phyloP scores from a whole-genome alignment of 192 early-diverging fungal species.

The Linnemannia exigua region DNA sequence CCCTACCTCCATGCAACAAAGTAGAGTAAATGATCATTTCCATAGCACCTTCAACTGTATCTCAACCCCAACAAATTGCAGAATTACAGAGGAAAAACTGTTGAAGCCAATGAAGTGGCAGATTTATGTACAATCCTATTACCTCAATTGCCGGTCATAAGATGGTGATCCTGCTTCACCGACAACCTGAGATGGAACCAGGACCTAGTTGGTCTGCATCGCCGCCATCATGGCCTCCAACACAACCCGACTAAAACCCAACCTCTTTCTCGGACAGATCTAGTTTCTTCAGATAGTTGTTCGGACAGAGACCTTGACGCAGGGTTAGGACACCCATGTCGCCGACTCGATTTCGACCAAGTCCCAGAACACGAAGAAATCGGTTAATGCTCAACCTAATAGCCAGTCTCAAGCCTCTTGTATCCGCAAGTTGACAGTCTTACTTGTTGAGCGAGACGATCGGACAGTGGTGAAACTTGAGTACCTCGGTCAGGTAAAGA shows the following conservation, averaged over 20 bases:
- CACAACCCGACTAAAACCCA: slow-evolving; percentile 29
- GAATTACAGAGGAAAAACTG: too few relatives aligned
- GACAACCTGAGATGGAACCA: slow-evolving; percentile 28
- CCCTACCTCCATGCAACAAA: too few relatives aligned
- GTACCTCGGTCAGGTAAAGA: slow-evolving; percentile 43
- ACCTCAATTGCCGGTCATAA: neutral
- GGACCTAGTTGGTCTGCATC: slow-evolving; percentile 34
- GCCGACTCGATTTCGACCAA: slow-evolving; percentile 44
- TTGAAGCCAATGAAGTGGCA: neutral
- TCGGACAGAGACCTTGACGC: slow-evolving; percentile 33
- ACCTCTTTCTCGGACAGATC: slow-evolving; percentile 45
- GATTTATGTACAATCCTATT: neutral
- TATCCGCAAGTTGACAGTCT: slow-evolving; percentile 50
- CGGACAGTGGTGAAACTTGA: slow-evolving; percentile 42
- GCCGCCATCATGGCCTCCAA: slow-evolving; percentile 41
- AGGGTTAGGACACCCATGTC: slow-evolving; percentile 36
- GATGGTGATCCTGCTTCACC: slow-evolving; percentile 29
- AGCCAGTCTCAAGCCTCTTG: slow-evolving; percentile 34
- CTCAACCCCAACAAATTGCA: too few relatives aligned
- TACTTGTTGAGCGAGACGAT: slow-evolving; percentile 42
- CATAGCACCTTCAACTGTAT: too few relatives aligned
- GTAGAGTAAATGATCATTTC: too few relatives aligned
- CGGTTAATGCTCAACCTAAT: slow-evolving; percentile 47
- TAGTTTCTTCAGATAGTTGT: slow-evolving; percentile 38
- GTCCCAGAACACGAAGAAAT: slow-evolving; percentile 23